These are phyloP conservation scores for Nepenthes alata DNA, from an alignment of 179 eudicot species.

Conservation along the genomic window DNA sequence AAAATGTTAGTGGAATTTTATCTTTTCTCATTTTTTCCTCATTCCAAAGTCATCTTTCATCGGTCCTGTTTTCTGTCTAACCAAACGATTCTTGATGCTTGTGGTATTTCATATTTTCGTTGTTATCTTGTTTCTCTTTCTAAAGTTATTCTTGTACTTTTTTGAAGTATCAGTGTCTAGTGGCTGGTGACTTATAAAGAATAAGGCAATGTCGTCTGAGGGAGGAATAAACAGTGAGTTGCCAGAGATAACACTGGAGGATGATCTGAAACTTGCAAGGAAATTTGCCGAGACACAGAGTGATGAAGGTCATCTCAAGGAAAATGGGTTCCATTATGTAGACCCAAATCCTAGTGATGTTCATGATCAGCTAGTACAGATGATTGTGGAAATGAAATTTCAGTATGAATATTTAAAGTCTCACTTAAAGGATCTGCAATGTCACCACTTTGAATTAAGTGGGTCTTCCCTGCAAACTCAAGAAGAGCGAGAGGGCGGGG, in stretches of 20 bases:
- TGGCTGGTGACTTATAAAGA: background rate
- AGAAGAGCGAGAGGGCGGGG: conserved; percentile 17
- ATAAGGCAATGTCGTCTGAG: conserved; percentile 19
- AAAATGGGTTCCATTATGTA: conserved; percentile 27
- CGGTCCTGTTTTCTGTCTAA: too few species aligned
- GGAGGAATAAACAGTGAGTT: conserved; percentile 19
- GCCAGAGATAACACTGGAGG: conserved; percentile 21
- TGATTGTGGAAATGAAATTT: conserved; percentile 56
- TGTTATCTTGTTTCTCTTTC: too few species aligned
- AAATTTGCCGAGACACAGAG: conserved; percentile 17
- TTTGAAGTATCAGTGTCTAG: too few species aligned
- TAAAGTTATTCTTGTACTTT: too few species aligned
- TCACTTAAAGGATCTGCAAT: conserved; percentile 42
- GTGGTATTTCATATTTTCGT: too few species aligned
- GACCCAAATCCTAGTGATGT: conserved; percentile 12
- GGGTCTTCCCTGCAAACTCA: conserved; percentile 15
- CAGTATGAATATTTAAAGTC: conserved; percentile 82
- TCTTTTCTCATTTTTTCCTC: too few species aligned
- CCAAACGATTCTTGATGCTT: too few species aligned
- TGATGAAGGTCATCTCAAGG: conserved; percentile 23
- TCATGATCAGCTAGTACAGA: conserved; percentile 52
- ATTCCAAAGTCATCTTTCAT: too few species aligned
- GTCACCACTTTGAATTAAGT: conserved; percentile 14
- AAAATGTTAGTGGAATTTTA: too few species aligned
- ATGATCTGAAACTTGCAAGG: conserved; percentile 13